phyloP scores from a whole-genome alignment of 257 asterid genomes.

The Handroanthus guayacan region DNA sequence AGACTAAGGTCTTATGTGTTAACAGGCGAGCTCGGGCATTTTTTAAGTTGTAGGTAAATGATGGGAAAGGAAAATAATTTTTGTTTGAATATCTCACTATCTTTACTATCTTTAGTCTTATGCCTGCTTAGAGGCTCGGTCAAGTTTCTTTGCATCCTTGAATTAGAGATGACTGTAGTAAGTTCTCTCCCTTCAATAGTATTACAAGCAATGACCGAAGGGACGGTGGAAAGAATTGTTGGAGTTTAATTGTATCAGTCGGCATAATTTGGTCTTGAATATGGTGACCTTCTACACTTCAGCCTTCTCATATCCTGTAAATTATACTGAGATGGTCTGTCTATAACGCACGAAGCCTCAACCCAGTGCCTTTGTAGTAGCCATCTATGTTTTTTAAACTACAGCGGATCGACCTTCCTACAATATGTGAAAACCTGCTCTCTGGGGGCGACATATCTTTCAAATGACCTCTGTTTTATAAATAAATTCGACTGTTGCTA shows the following conservation, averaged over 20 bases:
- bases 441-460: background rate
- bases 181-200: background rate
- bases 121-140: background rate
- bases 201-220: background rate
- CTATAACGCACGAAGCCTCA: too few species aligned
- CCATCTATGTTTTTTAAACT: background rate
- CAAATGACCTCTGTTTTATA: background rate
- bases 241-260: background rate
- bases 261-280: background rate
- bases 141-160: background rate
- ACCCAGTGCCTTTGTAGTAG: background rate
- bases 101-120: background rate
- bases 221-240: background rate
- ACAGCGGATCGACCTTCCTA: background rate
- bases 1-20: background rate
- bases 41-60: slow-evolving; percentile 4
- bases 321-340: background rate
- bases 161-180: background rate
- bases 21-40: background rate
- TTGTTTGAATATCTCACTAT: background rate
- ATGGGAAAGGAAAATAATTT: background rate
- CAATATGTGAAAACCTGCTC: background rate
- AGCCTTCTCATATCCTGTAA: background rate
- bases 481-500: background rate
- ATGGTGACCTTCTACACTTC: background rate